phyloP scores from a whole-genome alignment of 768 basidiomycete species.

The Naganishia onofrii region DNA sequence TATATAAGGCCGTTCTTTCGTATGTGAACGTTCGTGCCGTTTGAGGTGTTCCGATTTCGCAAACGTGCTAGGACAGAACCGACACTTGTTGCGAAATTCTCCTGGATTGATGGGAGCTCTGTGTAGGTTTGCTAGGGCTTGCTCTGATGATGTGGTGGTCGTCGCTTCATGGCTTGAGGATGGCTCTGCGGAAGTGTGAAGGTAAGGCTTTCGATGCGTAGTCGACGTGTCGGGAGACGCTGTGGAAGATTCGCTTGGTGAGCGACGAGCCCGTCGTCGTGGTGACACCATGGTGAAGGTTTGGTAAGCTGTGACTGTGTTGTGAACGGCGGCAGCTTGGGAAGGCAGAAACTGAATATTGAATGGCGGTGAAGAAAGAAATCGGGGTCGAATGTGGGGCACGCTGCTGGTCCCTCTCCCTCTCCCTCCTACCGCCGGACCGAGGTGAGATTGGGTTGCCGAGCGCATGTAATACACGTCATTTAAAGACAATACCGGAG shows the following conservation, averaged over 20 bases:
- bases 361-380: too few species aligned
- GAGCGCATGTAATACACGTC: background rate
- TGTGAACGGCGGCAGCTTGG: too few species aligned
- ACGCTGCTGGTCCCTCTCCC: background rate
- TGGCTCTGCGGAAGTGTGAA: background rate
- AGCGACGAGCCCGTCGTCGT: background rate
- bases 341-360: too few species aligned
- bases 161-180: background rate
- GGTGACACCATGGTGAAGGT: background rate
- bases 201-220: background rate
- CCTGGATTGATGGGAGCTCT: background rate
- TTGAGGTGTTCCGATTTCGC: conserved; percentile 71
- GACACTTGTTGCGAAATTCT: conserved; percentile 21
- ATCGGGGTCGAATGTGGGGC: conserved; percentile 1
- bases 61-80: conserved; percentile 13
- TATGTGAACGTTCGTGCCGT: conserved; percentile 82
- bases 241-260: background rate
- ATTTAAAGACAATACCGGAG: too few species aligned
- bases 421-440: background rate
- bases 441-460: background rate
- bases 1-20: conserved; percentile 77
- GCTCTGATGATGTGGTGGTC: background rate
- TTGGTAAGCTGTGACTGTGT: background rate
- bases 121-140: conserved; percentile 11
- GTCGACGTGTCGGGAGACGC: background rate